Percentiles rank a stretch among this genome's conserved stretches.
Evolutionary conservation across 306 rosid species (phyloP).

Genomic region (Cicer arietinum): DNA sequence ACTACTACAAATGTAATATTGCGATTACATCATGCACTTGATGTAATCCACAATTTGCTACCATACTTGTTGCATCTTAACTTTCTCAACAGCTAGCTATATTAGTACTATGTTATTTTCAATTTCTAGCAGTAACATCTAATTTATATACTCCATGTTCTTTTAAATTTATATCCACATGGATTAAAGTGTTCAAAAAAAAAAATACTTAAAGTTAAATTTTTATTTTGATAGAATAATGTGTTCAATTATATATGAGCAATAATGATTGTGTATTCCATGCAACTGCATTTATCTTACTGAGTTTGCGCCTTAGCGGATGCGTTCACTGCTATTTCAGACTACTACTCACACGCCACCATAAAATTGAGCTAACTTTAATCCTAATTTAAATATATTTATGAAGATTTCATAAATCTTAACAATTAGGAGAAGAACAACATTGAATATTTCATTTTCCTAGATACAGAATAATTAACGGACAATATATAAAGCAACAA

Average conservation of each 20-base stretch:
- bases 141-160: too few relatives aligned
- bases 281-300: neutral
- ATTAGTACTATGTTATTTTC: too few relatives aligned
- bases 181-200: too few relatives aligned
- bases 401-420: constrained; percentile 11
- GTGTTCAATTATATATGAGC: constrained; percentile 8
- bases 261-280: neutral
- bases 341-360: neutral
- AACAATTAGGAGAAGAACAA: neutral
- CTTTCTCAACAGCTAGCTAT: too few relatives aligned
- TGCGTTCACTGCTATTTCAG: neutral
- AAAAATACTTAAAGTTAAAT: too few relatives aligned
- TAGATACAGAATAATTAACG: constrained; percentile 19
- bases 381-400: constrained; percentile 1
- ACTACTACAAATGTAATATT: too few relatives aligned
- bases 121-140: too few relatives aligned
- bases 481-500: neutral
- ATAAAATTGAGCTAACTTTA: neutral
- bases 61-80: too few relatives aligned
- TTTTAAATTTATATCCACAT: too few relatives aligned
- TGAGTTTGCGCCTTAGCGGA: too few relatives aligned
- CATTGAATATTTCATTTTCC: constrained; percentile 1
- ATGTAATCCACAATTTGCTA: too few relatives aligned
- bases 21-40: too few relatives aligned
- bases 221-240: neutral